These are phyloP conservation scores for Mycena maculata DNA, from an alignment of 768 basidiomycete genomes.

Conservation along the genomic window DNA sequence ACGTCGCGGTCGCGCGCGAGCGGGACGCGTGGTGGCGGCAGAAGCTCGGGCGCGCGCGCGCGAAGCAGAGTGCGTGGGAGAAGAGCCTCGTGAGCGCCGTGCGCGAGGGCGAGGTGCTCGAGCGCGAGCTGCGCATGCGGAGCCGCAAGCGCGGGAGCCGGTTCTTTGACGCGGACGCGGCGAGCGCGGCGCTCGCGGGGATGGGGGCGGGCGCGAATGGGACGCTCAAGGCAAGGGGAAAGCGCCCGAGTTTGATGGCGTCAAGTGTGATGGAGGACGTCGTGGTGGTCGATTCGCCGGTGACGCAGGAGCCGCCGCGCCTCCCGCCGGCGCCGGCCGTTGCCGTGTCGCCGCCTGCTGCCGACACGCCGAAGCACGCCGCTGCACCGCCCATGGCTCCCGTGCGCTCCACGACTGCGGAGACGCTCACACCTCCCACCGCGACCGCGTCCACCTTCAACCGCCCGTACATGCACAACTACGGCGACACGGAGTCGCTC, in stretches of 20 bases:
- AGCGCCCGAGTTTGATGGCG: constrained; percentile 22
- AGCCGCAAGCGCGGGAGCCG: constrained; percentile 70
- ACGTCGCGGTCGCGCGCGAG: constrained; percentile 74
- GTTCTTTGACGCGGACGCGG: constrained; percentile 56
- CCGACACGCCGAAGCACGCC: not conserved
- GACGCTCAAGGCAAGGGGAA: constrained; percentile 38
- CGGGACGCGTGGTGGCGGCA: constrained; percentile 86
- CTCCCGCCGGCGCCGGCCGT: constrained; percentile 8
- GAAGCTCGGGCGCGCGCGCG: constrained; percentile 72
- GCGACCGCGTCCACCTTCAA: constrained; percentile 29
- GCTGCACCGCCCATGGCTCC: constrained; percentile 19
- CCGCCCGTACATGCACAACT: constrained; percentile 21
- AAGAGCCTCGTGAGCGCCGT: constrained; percentile 90
- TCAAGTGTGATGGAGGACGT: constrained; percentile 17
- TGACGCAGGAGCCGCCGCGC: not conserved
- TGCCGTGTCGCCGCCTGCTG: not conserved
- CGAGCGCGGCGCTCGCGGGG: constrained; percentile 36
- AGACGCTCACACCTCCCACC: constrained; percentile 28
- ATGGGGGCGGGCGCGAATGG: constrained; percentile 23
- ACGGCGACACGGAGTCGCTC: constrained; percentile 36
- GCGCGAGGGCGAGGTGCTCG: constrained; percentile 84
- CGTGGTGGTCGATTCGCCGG: constrained; percentile 21
- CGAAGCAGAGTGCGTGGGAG: constrained; percentile 84
- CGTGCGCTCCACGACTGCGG: constrained; percentile 28
- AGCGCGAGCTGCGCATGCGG: constrained; percentile 77